These are phyloP conservation scores for Suillus clintonianus DNA, from an alignment of 768 basidiomycete genomes.

Conservation along the genomic window DNA sequence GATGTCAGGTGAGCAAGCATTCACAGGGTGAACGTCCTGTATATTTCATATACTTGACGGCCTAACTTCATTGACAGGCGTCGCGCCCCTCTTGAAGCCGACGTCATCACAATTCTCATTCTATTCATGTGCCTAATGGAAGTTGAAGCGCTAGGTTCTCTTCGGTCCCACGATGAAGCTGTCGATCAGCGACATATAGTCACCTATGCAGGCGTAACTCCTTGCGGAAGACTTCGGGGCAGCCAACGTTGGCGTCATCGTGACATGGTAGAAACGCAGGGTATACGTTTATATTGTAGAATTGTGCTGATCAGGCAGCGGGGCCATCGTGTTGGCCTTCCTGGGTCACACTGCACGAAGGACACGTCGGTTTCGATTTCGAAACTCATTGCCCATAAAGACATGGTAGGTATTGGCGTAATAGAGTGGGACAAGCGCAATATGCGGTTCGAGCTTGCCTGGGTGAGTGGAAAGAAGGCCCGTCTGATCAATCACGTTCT, in stretches of 20 bases:
- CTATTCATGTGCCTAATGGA: conserved; percentile 27
- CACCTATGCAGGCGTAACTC: conserved; percentile 36
- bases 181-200: too few relatives aligned
- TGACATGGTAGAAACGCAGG: conserved; percentile 58
- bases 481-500: too few relatives aligned
- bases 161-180: too few relatives aligned
- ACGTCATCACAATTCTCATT: conserved; percentile 28
- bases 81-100: conserved; percentile 60
- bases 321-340: conserved; percentile 42
- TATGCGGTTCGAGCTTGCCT: not conserved
- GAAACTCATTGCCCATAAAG: not conserved
- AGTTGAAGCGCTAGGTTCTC: conserved; percentile 37
- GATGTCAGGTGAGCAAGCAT: too few relatives aligned
- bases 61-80: conserved; percentile 34
- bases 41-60: conserved; percentile 3
- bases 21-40: too few relatives aligned
- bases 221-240: conserved; percentile 67
- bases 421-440: not conserved
- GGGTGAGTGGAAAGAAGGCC: not conserved
- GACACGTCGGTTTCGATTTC: too few relatives aligned
- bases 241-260: conserved; percentile 27
- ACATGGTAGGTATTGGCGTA: not conserved
- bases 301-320: not conserved
- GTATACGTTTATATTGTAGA: conserved; percentile 44
- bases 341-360: conserved; percentile 70